Evolutionary conservation across 176 grass and related monocot genomes (phyloP).

Genomic region (Oryza glumipatula): DNA sequence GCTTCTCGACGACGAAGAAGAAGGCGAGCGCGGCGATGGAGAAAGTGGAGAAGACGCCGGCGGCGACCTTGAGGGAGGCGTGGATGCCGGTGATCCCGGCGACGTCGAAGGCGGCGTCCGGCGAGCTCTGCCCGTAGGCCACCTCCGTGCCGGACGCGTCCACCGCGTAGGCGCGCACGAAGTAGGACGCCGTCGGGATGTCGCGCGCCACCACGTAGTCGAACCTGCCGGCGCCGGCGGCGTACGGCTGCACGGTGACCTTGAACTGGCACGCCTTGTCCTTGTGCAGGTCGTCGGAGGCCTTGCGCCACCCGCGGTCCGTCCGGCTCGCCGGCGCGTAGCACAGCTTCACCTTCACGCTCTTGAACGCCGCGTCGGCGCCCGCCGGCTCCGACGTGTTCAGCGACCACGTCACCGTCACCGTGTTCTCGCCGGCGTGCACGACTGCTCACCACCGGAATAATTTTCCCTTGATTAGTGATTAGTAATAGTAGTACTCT

Average conservation of each 20-base stretch:
- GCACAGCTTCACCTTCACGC: slow-evolving; percentile 75
- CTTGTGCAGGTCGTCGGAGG: slow-evolving; percentile 63
- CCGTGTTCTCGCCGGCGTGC: slow-evolving; percentile 55
- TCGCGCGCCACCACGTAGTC: slow-evolving; percentile 49
- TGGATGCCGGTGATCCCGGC: slow-evolving; percentile 70
- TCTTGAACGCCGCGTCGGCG: slow-evolving; percentile 47
- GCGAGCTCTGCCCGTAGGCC: slow-evolving; percentile 73
- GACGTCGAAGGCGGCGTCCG: slow-evolving; percentile 46
- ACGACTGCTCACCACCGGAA: slow-evolving; percentile 41
- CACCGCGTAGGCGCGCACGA: slow-evolving; percentile 64
- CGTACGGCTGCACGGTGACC: slow-evolving; percentile 52
- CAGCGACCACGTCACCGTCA: slow-evolving; percentile 64
- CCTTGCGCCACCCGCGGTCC: slow-evolving; percentile 82
- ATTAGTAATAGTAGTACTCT: background rate
- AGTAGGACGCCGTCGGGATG: slow-evolving; percentile 71
- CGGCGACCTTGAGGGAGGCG: slow-evolving; percentile 62
- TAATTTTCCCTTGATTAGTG: background rate
- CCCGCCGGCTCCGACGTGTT: slow-evolving; percentile 36
- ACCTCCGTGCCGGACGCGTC: slow-evolving; percentile 62
- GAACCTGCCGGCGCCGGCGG: background rate
- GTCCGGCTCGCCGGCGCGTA: slow-evolving; percentile 82
- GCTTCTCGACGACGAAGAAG: slow-evolving; percentile 81
- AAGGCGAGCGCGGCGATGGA: slow-evolving; percentile 59
- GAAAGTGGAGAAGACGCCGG: slow-evolving; percentile 86
- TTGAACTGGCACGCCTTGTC: slow-evolving; percentile 96